Evolutionary conservation across 495 filamentous ascomycete species (phyloP), one percentile per base, ranked within the genome.

Genomic region (Neurospora sp.): DNA sequence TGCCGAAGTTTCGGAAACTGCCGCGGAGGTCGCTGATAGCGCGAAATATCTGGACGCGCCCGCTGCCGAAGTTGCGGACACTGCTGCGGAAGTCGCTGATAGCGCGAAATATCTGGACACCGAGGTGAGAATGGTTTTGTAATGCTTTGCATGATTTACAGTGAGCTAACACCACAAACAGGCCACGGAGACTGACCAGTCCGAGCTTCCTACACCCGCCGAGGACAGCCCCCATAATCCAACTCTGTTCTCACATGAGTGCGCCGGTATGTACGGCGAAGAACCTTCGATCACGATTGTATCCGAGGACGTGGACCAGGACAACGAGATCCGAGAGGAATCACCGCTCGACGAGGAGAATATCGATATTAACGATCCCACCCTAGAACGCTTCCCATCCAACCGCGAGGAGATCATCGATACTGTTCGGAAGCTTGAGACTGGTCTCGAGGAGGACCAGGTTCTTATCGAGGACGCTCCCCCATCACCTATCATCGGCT

Each of bases 331-430:
- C 49, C 10, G 42, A 40, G 39, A 71, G n/a, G 69, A 35, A 44
- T 20, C 62, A 75, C 7, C 76, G 77, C 9, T 74, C 39, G 77
- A 78, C 31, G 27, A 70, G 2, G 75, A 79, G 11, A 71, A 80
- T 42, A 66, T 81, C 31, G 85, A 88, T 73, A 74, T 83, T 37
- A 82, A 87, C 69, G 84, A 89, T 75, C 87, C 86, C n/a, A 81
- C 80, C 0, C 69, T 89, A 39, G 86, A 87, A 73, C 78, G 72
- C 8, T 88, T 89, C 78, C 87, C 87, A 1, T 85, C 83, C 3
- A 81, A 84, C 72, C 81, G 85, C 8, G 78, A 81, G 9, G 82
- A 81, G 9, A 87, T 88, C 60, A 73, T 88, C 9, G 81, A 84
- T 62, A 78, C 83, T 1, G 77, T 89, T 39, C 79, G 83, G 35